A percentile compares a stretch with the other conserved stretches of the same genome.
These are phyloP conservation scores for Litchi chinensis DNA, from an alignment of 345 rosid genomes.

Conservation along the genomic window DNA sequence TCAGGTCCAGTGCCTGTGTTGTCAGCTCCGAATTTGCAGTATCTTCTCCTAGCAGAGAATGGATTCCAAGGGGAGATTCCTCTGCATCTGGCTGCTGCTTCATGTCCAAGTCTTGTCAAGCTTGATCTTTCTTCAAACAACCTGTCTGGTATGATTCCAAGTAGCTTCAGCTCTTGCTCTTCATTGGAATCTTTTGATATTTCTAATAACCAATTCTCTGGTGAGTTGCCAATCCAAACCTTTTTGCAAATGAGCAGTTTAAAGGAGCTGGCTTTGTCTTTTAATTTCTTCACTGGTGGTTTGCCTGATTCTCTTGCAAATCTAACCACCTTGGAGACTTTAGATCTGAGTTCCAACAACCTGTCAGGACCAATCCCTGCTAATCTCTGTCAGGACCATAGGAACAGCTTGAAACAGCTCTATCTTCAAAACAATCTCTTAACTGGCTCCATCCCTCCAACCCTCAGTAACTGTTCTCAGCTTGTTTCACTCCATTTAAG, in stretches of 20 bases:
- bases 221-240: conserved; percentile 66
- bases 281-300: conserved; percentile 58
- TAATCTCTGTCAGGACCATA: conserved; percentile 56
- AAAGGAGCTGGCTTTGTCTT: conserved; percentile 57
- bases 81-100: conserved; percentile 53
- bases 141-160: conserved; percentile 73
- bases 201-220: conserved; percentile 68
- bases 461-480: conserved; percentile 83
- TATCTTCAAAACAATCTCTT: conserved; percentile 75
- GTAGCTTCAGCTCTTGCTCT: conserved; percentile 60
- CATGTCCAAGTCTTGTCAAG: conserved; percentile 63
- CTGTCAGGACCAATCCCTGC: conserved; percentile 61
- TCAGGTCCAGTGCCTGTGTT: conserved; percentile 63
- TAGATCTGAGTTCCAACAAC: conserved; percentile 87
- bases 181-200: conserved; percentile 56
- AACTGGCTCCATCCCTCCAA: conserved; percentile 63
- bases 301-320: conserved; percentile 66
- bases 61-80: conserved; percentile 75
- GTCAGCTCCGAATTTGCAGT: conserved; percentile 53
- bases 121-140: conserved; percentile 81
- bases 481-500: conserved; percentile 85
- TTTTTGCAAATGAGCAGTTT: conserved; percentile 60
- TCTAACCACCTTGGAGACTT: conserved; percentile 48
- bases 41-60: conserved; percentile 55
- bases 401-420: conserved; percentile 54